phyloP scores from a whole-genome alignment of 2,329 filamentous ascomycete species.

The Xylaria sp. region DNA sequence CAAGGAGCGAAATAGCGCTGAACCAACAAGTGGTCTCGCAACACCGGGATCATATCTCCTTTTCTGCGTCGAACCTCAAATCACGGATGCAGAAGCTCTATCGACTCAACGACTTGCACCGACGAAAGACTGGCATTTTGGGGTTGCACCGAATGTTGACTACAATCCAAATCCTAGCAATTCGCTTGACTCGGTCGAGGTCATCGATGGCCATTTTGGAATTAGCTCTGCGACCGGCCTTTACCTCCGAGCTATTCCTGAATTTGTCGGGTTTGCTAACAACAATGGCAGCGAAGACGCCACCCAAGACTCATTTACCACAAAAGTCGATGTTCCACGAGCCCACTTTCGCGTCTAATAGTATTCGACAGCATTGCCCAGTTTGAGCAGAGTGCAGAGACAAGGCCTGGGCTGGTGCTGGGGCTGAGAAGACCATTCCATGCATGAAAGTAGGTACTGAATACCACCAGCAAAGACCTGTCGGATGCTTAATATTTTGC shows the following conservation, averaged over 20 bases:
- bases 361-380: background rate
- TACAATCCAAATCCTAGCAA: constrained; percentile 31
- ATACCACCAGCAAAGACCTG: background rate
- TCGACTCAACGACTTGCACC: constrained; percentile 26
- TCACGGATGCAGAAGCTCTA: constrained; percentile 32
- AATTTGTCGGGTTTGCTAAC: constrained; percentile 12
- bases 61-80: constrained; percentile 65
- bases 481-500: background rate
- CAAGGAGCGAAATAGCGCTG: constrained; percentile 49
- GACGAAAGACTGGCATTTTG: constrained; percentile 37
- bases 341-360: constrained; percentile 37
- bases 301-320: constrained; percentile 40
- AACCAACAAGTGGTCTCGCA: constrained; percentile 65
- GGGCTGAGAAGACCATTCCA: background rate
- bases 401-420: no score
- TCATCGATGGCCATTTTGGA: constrained; percentile 65
- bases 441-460: constrained; percentile 1
- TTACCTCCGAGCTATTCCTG: constrained; percentile 54
- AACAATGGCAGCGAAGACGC: constrained; percentile 7
- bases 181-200: constrained; percentile 41
- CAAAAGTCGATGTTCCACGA: constrained; percentile 48
- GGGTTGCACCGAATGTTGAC: constrained; percentile 43
- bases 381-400: no score
- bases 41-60: constrained; percentile 73
- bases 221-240: constrained; percentile 71